A percentile compares a stretch with the other conserved stretches of the same genome.
These are phyloP conservation scores for Ramaria sp. DNA, from an alignment of 768 basidiomycete species.

Conservation along the genomic window DNA sequence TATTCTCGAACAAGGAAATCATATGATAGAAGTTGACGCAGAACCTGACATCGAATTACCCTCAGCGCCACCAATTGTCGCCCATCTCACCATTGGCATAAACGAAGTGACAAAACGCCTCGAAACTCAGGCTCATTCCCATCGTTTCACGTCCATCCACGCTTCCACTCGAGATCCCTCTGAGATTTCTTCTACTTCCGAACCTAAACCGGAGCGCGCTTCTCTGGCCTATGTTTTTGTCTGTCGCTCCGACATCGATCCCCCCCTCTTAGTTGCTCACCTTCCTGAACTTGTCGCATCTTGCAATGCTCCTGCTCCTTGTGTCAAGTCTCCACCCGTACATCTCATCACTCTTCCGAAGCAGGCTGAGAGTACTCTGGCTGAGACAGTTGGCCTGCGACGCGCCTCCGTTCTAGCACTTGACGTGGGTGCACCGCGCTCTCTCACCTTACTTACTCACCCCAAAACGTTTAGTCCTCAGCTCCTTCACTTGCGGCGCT, in stretches of 20 bases:
- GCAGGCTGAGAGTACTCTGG: slow-evolving; percentile 51
- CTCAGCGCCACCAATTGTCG: slow-evolving; percentile 28
- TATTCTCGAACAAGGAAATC: background rate
- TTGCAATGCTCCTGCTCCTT: slow-evolving; percentile 41
- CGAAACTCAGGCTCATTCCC: slow-evolving; percentile 40
- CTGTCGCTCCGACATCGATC: slow-evolving; percentile 67
- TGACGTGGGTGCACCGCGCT: slow-evolving; percentile 37
- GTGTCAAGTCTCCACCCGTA: slow-evolving; percentile 21
- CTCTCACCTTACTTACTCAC: background rate
- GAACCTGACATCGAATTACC: background rate
- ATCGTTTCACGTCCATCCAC: slow-evolving; percentile 12
- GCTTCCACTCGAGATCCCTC: background rate
- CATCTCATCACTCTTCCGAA: slow-evolving; percentile 56
- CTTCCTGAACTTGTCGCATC: slow-evolving; percentile 69
- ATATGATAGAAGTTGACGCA: background rate
- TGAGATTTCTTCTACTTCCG: slow-evolving; percentile 11
- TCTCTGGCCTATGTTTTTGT: slow-evolving; percentile 38
- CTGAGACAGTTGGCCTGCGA: slow-evolving; percentile 52
- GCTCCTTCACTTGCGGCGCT: slow-evolving; percentile 29
- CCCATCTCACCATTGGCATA: slow-evolving; percentile 54
- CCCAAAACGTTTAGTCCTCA: slow-evolving; percentile 23
- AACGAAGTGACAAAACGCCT: slow-evolving; percentile 70
- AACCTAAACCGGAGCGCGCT: slow-evolving; percentile 14
- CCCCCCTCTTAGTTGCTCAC: slow-evolving; percentile 60
- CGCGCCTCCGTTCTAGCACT: slow-evolving; percentile 57